Base-by-base conservation (phyloP, 495 filamentous ascomycete genomes). In the Gamarada debralockiae region DNA sequence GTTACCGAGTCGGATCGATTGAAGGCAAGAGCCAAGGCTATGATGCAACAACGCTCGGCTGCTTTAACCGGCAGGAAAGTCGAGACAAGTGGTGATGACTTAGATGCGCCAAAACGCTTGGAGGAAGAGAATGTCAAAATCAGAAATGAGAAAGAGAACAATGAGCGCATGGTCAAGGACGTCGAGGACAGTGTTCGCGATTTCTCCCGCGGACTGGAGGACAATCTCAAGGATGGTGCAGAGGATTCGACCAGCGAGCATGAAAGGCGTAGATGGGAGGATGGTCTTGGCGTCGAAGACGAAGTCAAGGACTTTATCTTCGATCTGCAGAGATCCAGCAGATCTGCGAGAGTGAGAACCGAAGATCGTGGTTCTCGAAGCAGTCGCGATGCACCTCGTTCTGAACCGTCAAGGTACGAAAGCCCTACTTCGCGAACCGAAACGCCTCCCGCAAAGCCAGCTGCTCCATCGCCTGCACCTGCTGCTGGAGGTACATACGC, bases 261-360 rank as follows among this genome's bases (percentile, higher is more conserved):
- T 67, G 95, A 99, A 73, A 82, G 76, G 59, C 80, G 93, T 51
- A 83, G 93, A 52, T 99, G 95, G 95, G 92, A 97, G 62, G 95
- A 99, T 72, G 95, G 83, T 31, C 74, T 97, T 31, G 95, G 95
- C 24, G 95, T 99, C 48, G 95, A 99, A 60, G 92, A 97, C 60
- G 89, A 93, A 54, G 87, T 96, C 53, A 87, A 89, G 58, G 93
- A 97, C 59, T 97, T 99, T 70, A 97, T 99, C 62, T 97, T 90
- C 61, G 95, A 97, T 57, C 68, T 99, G 27, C 90, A 96, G 63
- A 82, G 93, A 44, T 86, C 83, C 46, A 89, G 87, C 59, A 79
- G 91, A 52, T 80, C 86, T 51, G 76, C 89, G 22, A 80, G 82
- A 54, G 68, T 95, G 49, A 78, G 91, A 50, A 77, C 82, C 27